phyloP scores from a whole-genome alignment of 352 stramenopile genomes.

The Pythium rhizo-oryzae region DNA sequence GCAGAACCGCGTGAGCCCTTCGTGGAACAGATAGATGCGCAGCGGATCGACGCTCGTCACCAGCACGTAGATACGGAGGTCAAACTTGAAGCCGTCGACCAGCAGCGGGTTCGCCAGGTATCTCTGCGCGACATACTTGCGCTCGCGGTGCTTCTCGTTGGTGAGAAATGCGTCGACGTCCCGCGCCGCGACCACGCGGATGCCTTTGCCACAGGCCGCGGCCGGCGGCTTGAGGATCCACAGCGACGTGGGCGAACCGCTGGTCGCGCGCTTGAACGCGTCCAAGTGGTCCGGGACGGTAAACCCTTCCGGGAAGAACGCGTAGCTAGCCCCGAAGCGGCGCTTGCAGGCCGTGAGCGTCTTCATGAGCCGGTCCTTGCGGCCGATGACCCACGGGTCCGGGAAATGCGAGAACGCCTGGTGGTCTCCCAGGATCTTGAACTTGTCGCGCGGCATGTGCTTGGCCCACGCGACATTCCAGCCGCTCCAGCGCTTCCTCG shows the following conservation, averaged over 20 bases:
- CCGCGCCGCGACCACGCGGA: slow-evolving; percentile 64
- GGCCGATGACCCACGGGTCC: slow-evolving; percentile 88
- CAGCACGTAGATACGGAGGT: slow-evolving; percentile 89
- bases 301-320: slow-evolving; percentile 87
- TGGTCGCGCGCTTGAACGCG: slow-evolving; percentile 44
- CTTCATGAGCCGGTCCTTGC: slow-evolving; percentile 89
- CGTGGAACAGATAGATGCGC: slow-evolving; percentile 85
- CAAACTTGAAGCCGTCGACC: slow-evolving; percentile 90
- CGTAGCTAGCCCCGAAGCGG: slow-evolving; percentile 61
- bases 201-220: slow-evolving; percentile 85
- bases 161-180: slow-evolving; percentile 40
- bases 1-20: slow-evolving; percentile 86
- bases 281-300: slow-evolving; percentile 77
- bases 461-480: slow-evolving; percentile 77
- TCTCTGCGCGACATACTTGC: slow-evolving; percentile 72
- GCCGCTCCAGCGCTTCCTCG: slow-evolving; percentile 54
- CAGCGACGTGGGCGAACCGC: slow-evolving; percentile 27
- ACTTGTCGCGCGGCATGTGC: slow-evolving; percentile 64
- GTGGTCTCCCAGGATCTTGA: slow-evolving; percentile 47
- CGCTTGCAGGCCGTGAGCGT: slow-evolving; percentile 64
- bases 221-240: slow-evolving; percentile 92
- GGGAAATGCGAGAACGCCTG: slow-evolving; percentile 92
- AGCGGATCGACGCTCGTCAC: slow-evolving; percentile 88
- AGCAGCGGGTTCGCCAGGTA: slow-evolving; percentile 79
- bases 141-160: slow-evolving; percentile 27